Conservation (phyloP, 352 stramenopile species). For the Blastocystis sp. region DNA sequence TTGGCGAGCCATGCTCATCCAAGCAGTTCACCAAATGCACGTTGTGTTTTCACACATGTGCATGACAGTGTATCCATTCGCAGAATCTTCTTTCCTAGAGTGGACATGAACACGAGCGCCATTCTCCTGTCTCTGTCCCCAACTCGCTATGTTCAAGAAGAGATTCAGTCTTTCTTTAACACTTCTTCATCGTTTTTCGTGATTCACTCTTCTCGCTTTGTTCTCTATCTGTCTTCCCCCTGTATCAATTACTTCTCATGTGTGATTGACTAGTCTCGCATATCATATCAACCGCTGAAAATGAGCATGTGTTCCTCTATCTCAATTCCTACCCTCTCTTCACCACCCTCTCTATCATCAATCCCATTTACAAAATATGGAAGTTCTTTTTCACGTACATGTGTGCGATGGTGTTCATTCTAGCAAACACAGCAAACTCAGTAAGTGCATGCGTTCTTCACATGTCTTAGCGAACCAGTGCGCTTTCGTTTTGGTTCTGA, state of each 20-base stretch:
- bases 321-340: slow-evolving; percentile 9
- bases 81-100: not conserved
- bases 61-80: not conserved
- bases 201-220: not conserved
- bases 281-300: not conserved
- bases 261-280: not conserved
- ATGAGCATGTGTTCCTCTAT: not conserved
- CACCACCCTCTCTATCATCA: not conserved
- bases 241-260: not conserved
- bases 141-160: not conserved
- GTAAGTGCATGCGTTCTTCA: not conserved
- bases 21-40: not conserved
- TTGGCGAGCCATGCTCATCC: not conserved
- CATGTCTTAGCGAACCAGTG: not conserved
- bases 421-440: not conserved
- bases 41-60: not conserved
- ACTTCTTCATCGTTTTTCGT: not conserved
- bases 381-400: not conserved
- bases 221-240: slow-evolving; percentile 9
- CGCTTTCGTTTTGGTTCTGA: not conserved
- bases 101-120: slow-evolving; percentile 23
- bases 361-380: not conserved
- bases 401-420: not conserved
- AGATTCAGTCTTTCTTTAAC: not conserved
- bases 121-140: not conserved